Conservation (phyloP, 176 grass and related monocot genomes). For the Dactylis glomerata region DNA sequence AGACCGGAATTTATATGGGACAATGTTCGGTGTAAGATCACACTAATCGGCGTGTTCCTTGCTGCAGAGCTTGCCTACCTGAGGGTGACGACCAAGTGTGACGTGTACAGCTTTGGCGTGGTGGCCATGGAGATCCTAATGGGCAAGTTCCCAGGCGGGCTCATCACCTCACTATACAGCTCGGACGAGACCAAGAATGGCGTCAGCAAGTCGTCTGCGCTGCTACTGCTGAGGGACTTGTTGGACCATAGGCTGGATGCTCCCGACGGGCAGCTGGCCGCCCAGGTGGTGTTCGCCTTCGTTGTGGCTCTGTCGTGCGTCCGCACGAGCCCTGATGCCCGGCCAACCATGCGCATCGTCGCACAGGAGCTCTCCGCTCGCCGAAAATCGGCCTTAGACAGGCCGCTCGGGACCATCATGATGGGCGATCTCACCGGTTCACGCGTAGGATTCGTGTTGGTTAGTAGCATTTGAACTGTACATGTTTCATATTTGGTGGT, state of each 20-base stretch:
- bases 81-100: constrained; percentile 74
- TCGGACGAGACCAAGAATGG: no score
- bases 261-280: constrained; percentile 32
- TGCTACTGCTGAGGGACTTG: no score
- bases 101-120: constrained; percentile 93
- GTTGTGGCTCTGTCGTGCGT: constrained; percentile 53
- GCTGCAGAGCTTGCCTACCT: constrained; percentile 28
- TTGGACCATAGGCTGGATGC: no score
- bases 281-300: constrained; percentile 55
- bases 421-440: constrained; percentile 32
- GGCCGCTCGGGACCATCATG: constrained; percentile 43
- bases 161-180: no score
- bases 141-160: constrained; percentile 50
- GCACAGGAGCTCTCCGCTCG: constrained; percentile 51
- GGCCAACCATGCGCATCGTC: constrained; percentile 58
- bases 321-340: constrained; percentile 25
- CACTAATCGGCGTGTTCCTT: no score
- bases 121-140: constrained; percentile 62
- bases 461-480: neutral
- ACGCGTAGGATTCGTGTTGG: constrained; percentile 2
- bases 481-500: neutral
- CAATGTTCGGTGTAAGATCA: no score
- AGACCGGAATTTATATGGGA: no score
- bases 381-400: constrained; percentile 17
- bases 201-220: no score